phyloP scores from a whole-genome alignment of 768 basidiomycete genomes.

The Boletus edulis region DNA sequence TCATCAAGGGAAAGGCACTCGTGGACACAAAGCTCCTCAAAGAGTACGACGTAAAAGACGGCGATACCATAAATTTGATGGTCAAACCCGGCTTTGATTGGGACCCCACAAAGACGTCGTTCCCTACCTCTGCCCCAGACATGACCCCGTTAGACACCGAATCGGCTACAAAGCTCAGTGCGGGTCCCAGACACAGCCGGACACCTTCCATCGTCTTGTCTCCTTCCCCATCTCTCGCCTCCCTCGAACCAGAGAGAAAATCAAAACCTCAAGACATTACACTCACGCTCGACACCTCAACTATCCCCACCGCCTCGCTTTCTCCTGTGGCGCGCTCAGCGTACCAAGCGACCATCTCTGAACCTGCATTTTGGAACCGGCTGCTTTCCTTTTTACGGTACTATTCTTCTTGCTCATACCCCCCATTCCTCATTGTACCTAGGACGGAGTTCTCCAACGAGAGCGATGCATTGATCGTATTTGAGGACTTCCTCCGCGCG shows the following conservation, averaged over 20 bases:
- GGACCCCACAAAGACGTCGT: slow-evolving; percentile 48
- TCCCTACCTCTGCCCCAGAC: slow-evolving; percentile 22
- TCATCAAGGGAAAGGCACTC: slow-evolving; percentile 94
- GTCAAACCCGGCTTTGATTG: slow-evolving; percentile 73
- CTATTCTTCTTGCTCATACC: neutral
- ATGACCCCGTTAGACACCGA: slow-evolving; percentile 16
- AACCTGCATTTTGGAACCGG: slow-evolving; percentile 78
- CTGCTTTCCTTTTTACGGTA: slow-evolving; percentile 65
- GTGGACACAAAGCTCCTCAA: slow-evolving; percentile 85
- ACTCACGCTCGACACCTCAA: slow-evolving; percentile 62
- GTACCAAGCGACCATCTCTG: slow-evolving; percentile 52
- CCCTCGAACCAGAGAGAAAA: slow-evolving; percentile 39
- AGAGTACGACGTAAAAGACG: slow-evolving; percentile 83
- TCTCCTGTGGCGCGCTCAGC: slow-evolving; percentile 32
- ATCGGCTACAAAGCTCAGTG: slow-evolving; percentile 27
- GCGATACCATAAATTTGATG: slow-evolving; percentile 82
- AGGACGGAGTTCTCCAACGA: slow-evolving; percentile 64
- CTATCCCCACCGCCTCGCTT: slow-evolving; percentile 45
- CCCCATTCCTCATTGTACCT: neutral
- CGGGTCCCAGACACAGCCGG: slow-evolving; percentile 50
- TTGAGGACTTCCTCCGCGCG: slow-evolving; percentile 84
- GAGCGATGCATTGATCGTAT: slow-evolving; percentile 66
- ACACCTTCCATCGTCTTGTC: slow-evolving; percentile 80
- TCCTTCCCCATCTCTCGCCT: slow-evolving; percentile 60
- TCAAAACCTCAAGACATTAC: slow-evolving; percentile 54